phyloP scores from a whole-genome alignment of 176 grass and related monocot genomes.

The Rhipidocladum racemiflorum region DNA sequence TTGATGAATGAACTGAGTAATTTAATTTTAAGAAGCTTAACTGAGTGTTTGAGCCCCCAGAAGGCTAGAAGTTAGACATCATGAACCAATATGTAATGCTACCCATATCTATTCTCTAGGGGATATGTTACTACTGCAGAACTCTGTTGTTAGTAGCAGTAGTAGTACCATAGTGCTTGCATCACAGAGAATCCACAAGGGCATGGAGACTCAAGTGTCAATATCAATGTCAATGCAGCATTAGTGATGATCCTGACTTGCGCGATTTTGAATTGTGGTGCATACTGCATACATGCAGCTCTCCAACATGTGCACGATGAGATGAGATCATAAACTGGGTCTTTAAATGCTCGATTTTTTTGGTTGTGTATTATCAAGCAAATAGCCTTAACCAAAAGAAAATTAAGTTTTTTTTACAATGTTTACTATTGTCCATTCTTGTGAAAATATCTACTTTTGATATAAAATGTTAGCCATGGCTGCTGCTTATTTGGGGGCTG shows the following conservation, averaged over 20 bases:
- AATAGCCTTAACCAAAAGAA: background rate
- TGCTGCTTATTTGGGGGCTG: background rate
- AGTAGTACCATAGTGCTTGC: background rate
- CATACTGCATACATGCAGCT: background rate
- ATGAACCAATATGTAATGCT: slow-evolving; percentile 27
- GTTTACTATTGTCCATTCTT: background rate
- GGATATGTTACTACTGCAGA: background rate
- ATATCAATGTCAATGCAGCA: slow-evolving; percentile 33
- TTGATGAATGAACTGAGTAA: background rate
- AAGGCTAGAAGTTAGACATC: background rate
- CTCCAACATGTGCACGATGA: background rate
- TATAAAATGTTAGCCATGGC: background rate
- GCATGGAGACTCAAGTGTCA: slow-evolving; percentile 20
- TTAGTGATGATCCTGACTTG: slow-evolving; percentile 27
- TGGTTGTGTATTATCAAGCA: background rate
- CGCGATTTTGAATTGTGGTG: background rate
- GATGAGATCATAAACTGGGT: background rate
- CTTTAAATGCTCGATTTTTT: background rate
- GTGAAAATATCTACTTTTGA: background rate
- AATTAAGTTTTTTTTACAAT: background rate
- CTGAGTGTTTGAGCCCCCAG: background rate
- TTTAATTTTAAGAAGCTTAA: background rate
- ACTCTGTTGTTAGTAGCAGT: background rate
- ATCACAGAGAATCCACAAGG: slow-evolving; percentile 14
- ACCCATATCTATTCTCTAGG: background rate